Conservation (phyloP, 169 alveolate genomes). For the Plasmodium coatneyi region DNA sequence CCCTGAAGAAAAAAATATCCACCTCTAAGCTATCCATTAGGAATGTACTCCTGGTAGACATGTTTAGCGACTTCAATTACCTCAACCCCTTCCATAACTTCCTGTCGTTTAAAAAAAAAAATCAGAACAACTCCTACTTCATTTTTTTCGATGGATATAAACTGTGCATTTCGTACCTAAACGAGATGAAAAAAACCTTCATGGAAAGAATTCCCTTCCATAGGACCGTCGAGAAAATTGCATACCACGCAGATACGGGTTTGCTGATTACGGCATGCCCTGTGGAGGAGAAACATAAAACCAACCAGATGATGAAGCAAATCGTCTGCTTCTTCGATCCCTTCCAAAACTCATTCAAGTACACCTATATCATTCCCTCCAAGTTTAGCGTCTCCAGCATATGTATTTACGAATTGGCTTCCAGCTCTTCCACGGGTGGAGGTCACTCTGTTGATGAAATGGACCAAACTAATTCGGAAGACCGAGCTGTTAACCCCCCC, state of each 20-base stretch:
- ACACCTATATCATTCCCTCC: conserved; percentile 55
- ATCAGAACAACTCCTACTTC: conserved; percentile 52
- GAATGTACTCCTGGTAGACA: conserved; percentile 49
- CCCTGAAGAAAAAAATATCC: conserved; percentile 40
- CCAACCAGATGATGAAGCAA: conserved; percentile 66
- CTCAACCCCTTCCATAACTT: conserved; percentile 70
- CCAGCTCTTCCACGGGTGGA: background rate
- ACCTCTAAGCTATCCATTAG: conserved; percentile 54
- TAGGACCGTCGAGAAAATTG: conserved; percentile 73
- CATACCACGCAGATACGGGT: conserved; percentile 58
- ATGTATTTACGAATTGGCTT: conserved; percentile 10
- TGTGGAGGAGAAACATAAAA: conserved; percentile 54
- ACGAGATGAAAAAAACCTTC: conserved; percentile 40
- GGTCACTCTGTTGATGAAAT: background rate
- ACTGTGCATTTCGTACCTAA: conserved; percentile 35
- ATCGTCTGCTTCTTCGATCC: conserved; percentile 70
- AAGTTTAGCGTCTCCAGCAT: conserved; percentile 61
- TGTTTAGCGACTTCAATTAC: conserved; percentile 69
- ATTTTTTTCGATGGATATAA: conserved; percentile 51
- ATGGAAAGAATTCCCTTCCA: conserved; percentile 61
- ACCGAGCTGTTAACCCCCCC: background rate
- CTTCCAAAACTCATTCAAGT: conserved; percentile 36
- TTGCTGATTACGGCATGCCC: conserved; percentile 64
- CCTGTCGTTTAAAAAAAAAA: conserved; percentile 46
- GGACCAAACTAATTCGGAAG: background rate